A percentile compares a stretch with the other conserved stretches of the same genome.
phyloP scores from a whole-genome alignment of 2,329 filamentous ascomycete species.

The Pleoardoris graminearum region DNA sequence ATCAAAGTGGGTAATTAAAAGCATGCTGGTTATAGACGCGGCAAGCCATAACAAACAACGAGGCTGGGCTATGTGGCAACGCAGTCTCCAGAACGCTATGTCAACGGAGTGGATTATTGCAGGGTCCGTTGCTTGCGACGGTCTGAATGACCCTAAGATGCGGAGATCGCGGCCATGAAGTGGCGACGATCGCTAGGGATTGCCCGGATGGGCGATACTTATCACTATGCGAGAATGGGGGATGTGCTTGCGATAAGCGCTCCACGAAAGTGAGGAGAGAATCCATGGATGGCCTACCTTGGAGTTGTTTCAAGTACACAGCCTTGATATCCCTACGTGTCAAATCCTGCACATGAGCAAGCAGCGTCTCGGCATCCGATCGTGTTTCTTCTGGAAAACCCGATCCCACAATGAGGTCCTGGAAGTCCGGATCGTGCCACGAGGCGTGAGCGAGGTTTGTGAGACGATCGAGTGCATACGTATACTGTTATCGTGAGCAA shows the following conservation, averaged over 20 bases:
- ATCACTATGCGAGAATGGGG: conserved; percentile 9
- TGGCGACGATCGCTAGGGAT: conserved; percentile 24
- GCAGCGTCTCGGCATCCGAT: conserved; percentile 61
- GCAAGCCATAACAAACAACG: conserved; percentile 15
- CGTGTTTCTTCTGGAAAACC: conserved; percentile 70
- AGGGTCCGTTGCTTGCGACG: conserved; percentile 23
- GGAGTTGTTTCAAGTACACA: conserved; percentile 76
- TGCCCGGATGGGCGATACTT: conserved; percentile 8
- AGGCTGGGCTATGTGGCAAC: conserved; percentile 7
- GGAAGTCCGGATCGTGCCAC: conserved; percentile 69
- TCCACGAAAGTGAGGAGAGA: conserved; percentile 13
- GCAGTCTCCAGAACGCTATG: conserved; percentile 18
- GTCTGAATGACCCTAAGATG: conserved; percentile 22
- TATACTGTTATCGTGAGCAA: conserved; percentile 63
- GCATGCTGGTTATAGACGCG: conserved; percentile 19
- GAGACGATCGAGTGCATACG: conserved; percentile 71
- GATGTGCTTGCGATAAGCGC: conserved; percentile 16
- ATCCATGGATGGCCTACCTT: conserved; percentile 48
- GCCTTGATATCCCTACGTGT: conserved; percentile 74
- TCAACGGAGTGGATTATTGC: conserved; percentile 32
- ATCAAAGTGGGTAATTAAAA: conserved; percentile 14
- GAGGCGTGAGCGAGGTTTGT: conserved; percentile 65
- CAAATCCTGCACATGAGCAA: conserved; percentile 70
- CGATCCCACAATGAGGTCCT: conserved; percentile 68
- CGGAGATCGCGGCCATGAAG: conserved; percentile 26